Evolutionary conservation across 2,329 filamentous ascomycete species (phyloP).

Genomic region (Didymella exigua): DNA sequence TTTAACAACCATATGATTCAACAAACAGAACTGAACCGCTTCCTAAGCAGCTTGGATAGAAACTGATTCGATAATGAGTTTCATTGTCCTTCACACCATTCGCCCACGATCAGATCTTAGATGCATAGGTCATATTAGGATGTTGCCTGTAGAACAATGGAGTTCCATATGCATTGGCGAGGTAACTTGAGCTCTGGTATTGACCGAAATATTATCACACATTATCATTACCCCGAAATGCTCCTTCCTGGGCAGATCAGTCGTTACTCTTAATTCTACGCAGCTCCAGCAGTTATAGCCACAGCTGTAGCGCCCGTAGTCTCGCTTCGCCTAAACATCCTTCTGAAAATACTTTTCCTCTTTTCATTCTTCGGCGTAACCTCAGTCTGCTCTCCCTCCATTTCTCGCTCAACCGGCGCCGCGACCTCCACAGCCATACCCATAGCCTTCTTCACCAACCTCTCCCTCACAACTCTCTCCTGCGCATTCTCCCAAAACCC

Average conservation of each 20-base stretch:
- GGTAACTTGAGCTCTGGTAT: neutral
- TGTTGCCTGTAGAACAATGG: no score
- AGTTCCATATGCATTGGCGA: no score
- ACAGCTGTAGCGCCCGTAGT: neutral
- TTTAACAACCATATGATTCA: no score
- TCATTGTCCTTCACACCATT: no score
- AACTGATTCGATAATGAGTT: no score
- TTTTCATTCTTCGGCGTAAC: constrained; percentile 14
- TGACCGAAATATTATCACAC: neutral
- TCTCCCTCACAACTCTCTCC: constrained; percentile 33
- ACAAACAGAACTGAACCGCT: no score
- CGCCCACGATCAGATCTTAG: no score
- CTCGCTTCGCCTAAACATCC: constrained; percentile 21
- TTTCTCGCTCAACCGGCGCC: constrained; percentile 3
- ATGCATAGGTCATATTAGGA: no score
- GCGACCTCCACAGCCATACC: neutral
- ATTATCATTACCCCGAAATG: neutral
- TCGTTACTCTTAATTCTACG: neutral
- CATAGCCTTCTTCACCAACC: constrained; percentile 10
- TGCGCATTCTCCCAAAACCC: constrained; percentile 41
- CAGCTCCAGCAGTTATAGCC: neutral
- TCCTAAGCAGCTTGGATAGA: no score
- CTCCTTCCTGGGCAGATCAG: neutral
- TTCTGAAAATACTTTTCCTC: constrained; percentile 25
- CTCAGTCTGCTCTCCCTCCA: neutral